phyloP scores from a whole-genome alignment of 2,329 filamentous ascomycete genomes.

The Emmonsiellopsis sp. region DNA sequence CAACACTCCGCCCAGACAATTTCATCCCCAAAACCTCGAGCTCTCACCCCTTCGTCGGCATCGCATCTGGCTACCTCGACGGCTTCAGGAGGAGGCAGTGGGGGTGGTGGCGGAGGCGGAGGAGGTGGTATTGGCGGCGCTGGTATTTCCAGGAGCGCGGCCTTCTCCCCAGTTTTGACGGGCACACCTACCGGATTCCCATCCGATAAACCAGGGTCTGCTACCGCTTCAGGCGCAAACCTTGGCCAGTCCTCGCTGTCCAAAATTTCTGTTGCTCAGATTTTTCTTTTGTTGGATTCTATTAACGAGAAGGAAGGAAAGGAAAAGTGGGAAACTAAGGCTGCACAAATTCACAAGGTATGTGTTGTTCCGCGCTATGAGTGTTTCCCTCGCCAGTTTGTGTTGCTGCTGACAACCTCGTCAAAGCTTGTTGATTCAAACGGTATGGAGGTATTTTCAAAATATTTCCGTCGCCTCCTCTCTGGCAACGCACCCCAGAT shows the following conservation, averaged over 20 bases:
- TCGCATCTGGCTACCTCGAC: conserved; percentile 49
- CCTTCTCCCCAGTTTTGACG: conserved; percentile 51
- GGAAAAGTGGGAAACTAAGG: conserved; percentile 85
- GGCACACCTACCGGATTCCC: conserved; percentile 46
- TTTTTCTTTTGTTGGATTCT: conserved; percentile 86
- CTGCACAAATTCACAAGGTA: conserved; percentile 87
- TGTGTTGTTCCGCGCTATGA: background rate
- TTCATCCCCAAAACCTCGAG: conserved; percentile 47
- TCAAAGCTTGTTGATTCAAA: conserved; percentile 82
- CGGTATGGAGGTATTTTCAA: conserved; percentile 98
- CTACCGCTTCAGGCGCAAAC: conserved; percentile 30
- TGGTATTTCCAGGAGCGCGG: conserved; percentile 46
- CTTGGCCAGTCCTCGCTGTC: conserved; percentile 56
- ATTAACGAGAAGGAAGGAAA: conserved; percentile 90
- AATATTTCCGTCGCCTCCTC: conserved; percentile 89
- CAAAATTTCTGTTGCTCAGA: conserved; percentile 91
- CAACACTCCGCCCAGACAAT: conserved; percentile 43
- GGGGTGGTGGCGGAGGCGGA: conserved; percentile 42
- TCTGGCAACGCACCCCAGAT: conserved; percentile 85
- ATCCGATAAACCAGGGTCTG: conserved; percentile 34
- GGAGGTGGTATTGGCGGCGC: conserved; percentile 44
- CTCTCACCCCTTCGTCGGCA: conserved; percentile 44
- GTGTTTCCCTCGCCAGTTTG: background rate
- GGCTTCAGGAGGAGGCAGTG: conserved; percentile 43
- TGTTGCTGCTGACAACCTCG: conserved; percentile 6